Evolutionary conservation across 176 grass and related monocot species (phyloP), one percentile per base, ranked within the genome.

Genomic region (Lolium perenne): DNA sequence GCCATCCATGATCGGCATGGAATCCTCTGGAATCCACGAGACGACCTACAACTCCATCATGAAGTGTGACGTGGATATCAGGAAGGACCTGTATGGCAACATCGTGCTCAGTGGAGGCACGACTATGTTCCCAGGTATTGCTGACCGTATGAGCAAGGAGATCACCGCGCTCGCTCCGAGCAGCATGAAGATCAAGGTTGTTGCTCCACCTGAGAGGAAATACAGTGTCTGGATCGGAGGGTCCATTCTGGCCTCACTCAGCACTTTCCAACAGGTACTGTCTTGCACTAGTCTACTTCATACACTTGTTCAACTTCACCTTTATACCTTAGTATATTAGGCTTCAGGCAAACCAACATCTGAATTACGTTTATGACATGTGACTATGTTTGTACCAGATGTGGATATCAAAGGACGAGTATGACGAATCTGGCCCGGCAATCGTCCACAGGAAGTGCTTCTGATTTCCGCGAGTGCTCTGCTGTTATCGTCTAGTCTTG

Each of bases 121-220:
- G 40, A 94, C 89, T 7, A 94, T 97, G 94, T 97, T 97, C 89
- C 78, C 89, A 0, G 94, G 92, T 47, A 94, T 97, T 2, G 91
- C 87, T 78, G 94, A 97, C 65, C 94, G 94, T 38, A 97, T 97
- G 94, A 97, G 85, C 87, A 94, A 94, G 87, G 94, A 97, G 92
- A 94, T 97, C 70, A 90, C 79, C 1, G 82, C 93, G 1, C 93
- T 94, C 67, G 90, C 93, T 18, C 93, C 87, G 3, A 70, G 77
- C 87, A 95, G 87, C 90, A 95, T 92, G 93, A 95, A 92, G 78
- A 90, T 95, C 79, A 92, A 92, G 85, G 93, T 92, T 0, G 90
- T 92, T 0, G 90, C 93, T 50, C 93, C 93, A 53, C 90, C 90
- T 15, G 90, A 95, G 78, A 78, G 90, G 53, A 92, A 94, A 78